These are phyloP conservation scores for Hippophae gyantsensis DNA, from an alignment of 306 rosid genomes.

Conservation along the genomic window DNA sequence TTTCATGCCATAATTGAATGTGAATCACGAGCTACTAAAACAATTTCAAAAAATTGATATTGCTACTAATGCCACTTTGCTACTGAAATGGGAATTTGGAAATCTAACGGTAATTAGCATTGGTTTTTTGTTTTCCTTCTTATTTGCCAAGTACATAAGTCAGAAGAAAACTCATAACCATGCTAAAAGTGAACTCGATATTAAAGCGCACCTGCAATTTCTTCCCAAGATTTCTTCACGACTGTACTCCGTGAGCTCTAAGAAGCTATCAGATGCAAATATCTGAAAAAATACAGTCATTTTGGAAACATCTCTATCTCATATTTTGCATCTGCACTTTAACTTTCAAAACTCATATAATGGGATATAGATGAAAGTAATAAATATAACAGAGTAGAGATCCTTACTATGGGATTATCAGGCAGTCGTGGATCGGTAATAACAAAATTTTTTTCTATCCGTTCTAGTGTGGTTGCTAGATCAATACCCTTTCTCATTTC, in stretches of 20 bases:
- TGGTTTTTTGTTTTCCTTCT: not conserved
- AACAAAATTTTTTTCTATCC: constrained; percentile 96
- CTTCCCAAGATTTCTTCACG: constrained; percentile 97
- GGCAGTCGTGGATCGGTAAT: constrained; percentile 98
- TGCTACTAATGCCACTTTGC: not conserved
- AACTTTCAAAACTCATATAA: constrained; percentile 4
- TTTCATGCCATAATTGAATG: not conserved
- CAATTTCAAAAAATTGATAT: not conserved
- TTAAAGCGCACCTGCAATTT: constrained; percentile 70
- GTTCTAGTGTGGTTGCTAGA: constrained; percentile 95
- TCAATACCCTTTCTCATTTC: constrained; percentile 94
- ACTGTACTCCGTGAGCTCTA: constrained; percentile 89
- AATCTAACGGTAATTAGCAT: not conserved
- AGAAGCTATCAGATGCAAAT: constrained; percentile 95
- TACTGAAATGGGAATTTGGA: not conserved
- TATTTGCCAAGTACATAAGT: not conserved
- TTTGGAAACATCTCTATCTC: constrained; percentile 6
- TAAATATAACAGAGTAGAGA: constrained; percentile 1
- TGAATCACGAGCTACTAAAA: not conserved
- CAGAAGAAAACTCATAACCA: not conserved
- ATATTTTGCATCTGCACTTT: constrained; percentile 7
- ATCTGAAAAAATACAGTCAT: constrained; percentile 42
- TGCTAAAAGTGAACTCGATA: not conserved
- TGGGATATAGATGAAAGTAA: not conserved
- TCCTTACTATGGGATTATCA: constrained; percentile 90